phyloP scores from a whole-genome alignment of 495 filamentous ascomycete genomes.

The Xylaria grammica region DNA sequence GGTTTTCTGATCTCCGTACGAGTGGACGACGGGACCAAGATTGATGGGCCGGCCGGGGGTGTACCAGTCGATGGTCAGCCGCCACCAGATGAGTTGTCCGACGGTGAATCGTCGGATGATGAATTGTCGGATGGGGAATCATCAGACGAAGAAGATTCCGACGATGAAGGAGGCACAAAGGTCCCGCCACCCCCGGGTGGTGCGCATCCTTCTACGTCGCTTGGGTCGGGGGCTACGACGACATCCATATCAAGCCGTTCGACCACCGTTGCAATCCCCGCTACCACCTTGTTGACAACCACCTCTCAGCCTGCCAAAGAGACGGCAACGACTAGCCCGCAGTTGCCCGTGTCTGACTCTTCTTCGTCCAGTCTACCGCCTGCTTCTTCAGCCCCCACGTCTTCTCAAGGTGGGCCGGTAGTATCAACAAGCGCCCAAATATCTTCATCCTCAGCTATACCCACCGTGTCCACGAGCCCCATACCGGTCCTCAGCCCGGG shows the following conservation, averaged over 20 bases:
- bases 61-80: neutral
- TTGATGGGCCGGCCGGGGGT: neutral
- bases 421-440: neutral
- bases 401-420: neutral
- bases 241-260: neutral
- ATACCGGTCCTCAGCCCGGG: neutral
- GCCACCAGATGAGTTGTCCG: constrained; percentile 1
- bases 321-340: neutral
- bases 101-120: neutral
- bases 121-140: constrained; percentile 2
- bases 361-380: neutral
- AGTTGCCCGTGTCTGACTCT: no score
- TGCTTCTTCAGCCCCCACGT: neutral
- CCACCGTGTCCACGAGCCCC: neutral
- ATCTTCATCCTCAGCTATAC: neutral
- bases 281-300: constrained; percentile 1
- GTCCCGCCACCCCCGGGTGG: neutral
- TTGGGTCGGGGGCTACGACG: neutral
- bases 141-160: constrained; percentile 1
- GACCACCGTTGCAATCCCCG: neutral
- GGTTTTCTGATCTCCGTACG: neutral
- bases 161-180: neutral
- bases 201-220: neutral
- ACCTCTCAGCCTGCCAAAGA: neutral
- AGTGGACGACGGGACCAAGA: neutral